These are phyloP conservation scores for Stromatinia cepivora DNA, from an alignment of 2,329 filamentous ascomycete species.

Conservation along the genomic window DNA sequence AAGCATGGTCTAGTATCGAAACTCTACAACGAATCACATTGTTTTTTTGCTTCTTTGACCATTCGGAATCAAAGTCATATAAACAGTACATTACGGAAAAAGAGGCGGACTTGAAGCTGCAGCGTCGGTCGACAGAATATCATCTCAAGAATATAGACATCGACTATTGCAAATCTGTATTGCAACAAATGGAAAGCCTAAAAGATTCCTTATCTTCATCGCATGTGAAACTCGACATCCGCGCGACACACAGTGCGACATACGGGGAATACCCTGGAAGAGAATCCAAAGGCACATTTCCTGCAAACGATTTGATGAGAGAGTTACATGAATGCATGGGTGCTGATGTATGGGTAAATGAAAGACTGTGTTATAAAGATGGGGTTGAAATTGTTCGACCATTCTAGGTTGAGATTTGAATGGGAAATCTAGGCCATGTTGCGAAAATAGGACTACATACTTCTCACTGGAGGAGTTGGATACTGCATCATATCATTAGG, in stretches of 20 bases:
- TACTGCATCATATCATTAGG: neutral
- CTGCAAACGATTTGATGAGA: neutral
- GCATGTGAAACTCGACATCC: neutral
- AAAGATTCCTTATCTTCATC: neutral
- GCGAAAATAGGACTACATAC: neutral
- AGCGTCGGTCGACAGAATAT: too few relatives aligned
- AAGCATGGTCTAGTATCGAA: neutral
- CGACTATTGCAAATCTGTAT: neutral
- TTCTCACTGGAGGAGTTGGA: neutral
- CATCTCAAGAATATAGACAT: too few relatives aligned
- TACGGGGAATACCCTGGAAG: neutral
- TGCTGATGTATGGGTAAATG: neutral
- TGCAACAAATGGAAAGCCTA: neutral
- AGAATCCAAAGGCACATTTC: neutral
- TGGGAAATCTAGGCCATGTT: neutral
- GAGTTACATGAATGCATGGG: neutral
- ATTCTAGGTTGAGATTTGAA: neutral
- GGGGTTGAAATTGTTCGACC: neutral
- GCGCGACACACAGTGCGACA: too few relatives aligned
- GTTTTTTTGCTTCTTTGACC: neutral
- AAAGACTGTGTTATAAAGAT: conserved; percentile 13
- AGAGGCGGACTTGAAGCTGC: neutral
- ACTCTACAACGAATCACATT: conserved; percentile 1
- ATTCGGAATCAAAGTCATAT: neutral
- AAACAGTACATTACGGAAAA: neutral